These are phyloP conservation scores for Cicer judaicum DNA, from an alignment of 306 rosid genomes.

Conservation along the genomic window DNA sequence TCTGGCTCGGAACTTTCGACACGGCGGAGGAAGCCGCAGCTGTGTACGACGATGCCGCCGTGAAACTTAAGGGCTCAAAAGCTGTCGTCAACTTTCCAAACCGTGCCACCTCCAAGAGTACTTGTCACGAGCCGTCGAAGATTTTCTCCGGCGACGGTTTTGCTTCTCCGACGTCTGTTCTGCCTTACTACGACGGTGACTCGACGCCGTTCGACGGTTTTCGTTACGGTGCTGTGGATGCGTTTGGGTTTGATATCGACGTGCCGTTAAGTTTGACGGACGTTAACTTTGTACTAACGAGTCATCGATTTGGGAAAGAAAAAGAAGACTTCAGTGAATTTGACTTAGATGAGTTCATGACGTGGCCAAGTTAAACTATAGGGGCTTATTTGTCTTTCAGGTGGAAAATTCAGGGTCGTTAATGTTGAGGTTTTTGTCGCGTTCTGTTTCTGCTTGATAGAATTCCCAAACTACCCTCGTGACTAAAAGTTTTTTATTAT, in stretches of 20 bases:
- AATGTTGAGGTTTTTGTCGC: not conserved
- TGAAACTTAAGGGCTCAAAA: slow-evolving; percentile 64
- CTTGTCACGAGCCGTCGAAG: not conserved
- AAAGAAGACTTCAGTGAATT: slow-evolving; percentile 78
- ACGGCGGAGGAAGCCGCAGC: slow-evolving; percentile 88
- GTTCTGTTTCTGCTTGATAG: not conserved
- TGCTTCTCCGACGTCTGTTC: slow-evolving; percentile 69
- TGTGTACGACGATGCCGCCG: slow-evolving; percentile 72
- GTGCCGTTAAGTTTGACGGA: slow-evolving; percentile 57
- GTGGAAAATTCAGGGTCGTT: not conserved
- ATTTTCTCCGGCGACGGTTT: slow-evolving; percentile 37
- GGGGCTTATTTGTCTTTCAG: slow-evolving; percentile 22
- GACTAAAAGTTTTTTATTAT: not conserved
- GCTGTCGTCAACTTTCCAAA: slow-evolving; percentile 70
- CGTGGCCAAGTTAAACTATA: slow-evolving; percentile 40
- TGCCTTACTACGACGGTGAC: slow-evolving; percentile 45
- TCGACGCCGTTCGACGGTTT: slow-evolving; percentile 40
- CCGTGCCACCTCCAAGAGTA: slow-evolving; percentile 26
- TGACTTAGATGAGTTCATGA: slow-evolving; percentile 63
- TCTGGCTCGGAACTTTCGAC: slow-evolving; percentile 85
- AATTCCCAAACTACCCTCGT: slow-evolving; percentile 46
- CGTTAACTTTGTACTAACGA: slow-evolving; percentile 40
- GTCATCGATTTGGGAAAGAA: slow-evolving; percentile 52
- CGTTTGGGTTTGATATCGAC: slow-evolving; percentile 55
- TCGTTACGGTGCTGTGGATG: slow-evolving; percentile 52